phyloP scores from a whole-genome alignment of 495 filamentous ascomycete species.

The Penicillium cosmopolitanum region DNA sequence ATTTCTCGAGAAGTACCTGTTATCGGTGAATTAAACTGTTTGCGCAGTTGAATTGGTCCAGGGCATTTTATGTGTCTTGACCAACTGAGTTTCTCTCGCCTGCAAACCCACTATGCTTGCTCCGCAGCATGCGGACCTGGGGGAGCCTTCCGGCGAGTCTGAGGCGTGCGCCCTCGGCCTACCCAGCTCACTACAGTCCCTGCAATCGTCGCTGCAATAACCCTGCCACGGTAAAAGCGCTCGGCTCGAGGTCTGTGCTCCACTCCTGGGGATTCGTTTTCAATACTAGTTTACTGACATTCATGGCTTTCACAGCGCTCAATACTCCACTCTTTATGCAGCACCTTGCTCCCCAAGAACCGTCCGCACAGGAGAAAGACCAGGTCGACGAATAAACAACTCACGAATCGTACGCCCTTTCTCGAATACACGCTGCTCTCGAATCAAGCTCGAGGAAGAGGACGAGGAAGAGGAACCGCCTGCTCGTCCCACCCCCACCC shows the following conservation, averaged over 20 bases:
- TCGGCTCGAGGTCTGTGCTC: neutral
- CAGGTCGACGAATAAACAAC: neutral
- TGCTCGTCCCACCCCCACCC: neutral
- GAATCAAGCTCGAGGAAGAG: slow-evolving; percentile 14
- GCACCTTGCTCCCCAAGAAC: neutral
- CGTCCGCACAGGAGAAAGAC: neutral
- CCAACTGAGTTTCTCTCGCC: neutral
- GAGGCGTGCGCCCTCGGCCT: slow-evolving; percentile 17
- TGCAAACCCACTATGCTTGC: slow-evolving; percentile 25
- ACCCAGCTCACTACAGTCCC: slow-evolving; percentile 9
- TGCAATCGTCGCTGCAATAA: neutral
- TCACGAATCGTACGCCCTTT: neutral
- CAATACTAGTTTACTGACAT: neutral
- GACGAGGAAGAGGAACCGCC: slow-evolving; percentile 9
- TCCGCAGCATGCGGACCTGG: slow-evolving; percentile 28
- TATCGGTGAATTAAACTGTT: neutral
- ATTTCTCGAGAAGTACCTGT: neutral
- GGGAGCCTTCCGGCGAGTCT: slow-evolving; percentile 25
- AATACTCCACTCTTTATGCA: neutral
- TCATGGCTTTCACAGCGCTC: neutral
- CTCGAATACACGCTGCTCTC: neutral
- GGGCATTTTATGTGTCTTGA: neutral
- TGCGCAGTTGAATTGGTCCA: neutral
- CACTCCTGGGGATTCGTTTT: neutral
- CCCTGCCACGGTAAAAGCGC: neutral